phyloP scores from a whole-genome alignment of 1,139 yeast genomes.

The Suhomyces atakaporum region DNA sequence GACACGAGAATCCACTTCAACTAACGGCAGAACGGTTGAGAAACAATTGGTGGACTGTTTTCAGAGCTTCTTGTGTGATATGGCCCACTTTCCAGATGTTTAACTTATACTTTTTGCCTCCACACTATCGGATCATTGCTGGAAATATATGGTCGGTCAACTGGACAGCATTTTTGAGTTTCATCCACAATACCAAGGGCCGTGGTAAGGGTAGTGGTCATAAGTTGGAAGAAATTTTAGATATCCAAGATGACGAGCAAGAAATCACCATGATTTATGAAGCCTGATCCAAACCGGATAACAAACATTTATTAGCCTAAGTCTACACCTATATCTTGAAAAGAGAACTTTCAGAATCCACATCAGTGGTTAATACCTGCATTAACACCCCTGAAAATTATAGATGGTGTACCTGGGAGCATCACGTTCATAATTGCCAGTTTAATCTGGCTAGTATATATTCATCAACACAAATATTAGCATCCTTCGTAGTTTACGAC shows the following conservation, averaged over 20 bases:
- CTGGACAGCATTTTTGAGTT: constrained; percentile 50
- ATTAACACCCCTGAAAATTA: too few species aligned
- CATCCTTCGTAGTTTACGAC: too few species aligned
- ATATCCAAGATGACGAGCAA: constrained; percentile 36
- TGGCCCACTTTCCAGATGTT: constrained; percentile 48
- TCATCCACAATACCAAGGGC: constrained; percentile 42
- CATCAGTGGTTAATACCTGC: too few species aligned
- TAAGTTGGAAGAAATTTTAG: constrained; percentile 41
- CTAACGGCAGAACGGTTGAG: constrained; percentile 36
- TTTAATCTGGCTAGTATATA: too few species aligned
- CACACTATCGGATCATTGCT: constrained; percentile 42
- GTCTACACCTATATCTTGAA: too few species aligned
- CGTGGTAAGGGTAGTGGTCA: constrained; percentile 48
- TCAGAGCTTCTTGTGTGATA: constrained; percentile 45
- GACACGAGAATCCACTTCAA: constrained; percentile 39
- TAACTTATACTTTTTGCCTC: constrained; percentile 42
- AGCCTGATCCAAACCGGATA: constrained; percentile 2
- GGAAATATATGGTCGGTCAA: constrained; percentile 46
- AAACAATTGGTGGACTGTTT: constrained; percentile 47
- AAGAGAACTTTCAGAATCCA: too few species aligned
- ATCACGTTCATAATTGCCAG: too few species aligned
- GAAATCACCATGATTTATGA: constrained; percentile 35
- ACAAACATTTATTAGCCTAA: too few species aligned
- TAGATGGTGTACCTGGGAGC: too few species aligned
- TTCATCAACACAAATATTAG: too few species aligned